Conservation (phyloP, 805 yeast species). For the Candida germanica region DNA sequence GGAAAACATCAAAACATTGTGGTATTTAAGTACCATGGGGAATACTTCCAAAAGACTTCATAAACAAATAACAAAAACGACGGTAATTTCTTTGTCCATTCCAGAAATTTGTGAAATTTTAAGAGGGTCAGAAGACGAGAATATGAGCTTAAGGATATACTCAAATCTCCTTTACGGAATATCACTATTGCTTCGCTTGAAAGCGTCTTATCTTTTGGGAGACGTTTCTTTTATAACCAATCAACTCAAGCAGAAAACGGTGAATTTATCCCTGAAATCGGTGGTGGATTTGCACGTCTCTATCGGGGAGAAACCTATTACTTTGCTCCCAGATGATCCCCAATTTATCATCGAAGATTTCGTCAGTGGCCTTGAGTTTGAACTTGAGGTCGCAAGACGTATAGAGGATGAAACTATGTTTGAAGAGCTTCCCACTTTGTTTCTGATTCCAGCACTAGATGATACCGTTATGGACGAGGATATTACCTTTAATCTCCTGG, state of each 20-base stretch:
- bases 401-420: not conserved
- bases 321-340: constrained; percentile 23
- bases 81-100: constrained; percentile 22
- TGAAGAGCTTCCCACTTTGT: not conserved
- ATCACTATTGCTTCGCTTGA: constrained; percentile 45
- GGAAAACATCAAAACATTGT: constrained; percentile 8
- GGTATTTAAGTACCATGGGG: constrained; percentile 12
- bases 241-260: not conserved
- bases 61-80: constrained; percentile 3
- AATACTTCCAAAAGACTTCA: constrained; percentile 1
- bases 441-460: not conserved
- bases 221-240: constrained; percentile 19
- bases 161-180: constrained; percentile 49
- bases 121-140: not conserved
- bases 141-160: constrained; percentile 24
- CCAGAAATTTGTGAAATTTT: constrained; percentile 37
- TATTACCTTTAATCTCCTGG: not conserved
- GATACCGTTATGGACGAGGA: not conserved
- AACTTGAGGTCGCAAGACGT: not conserved
- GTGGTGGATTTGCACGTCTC: not conserved
- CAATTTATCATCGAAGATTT: constrained; percentile 3
- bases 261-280: not conserved
- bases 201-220: constrained; percentile 44
- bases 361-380: constrained; percentile 2
- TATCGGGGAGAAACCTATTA: not conserved